These are phyloP conservation scores for Lachancea kluyveri DNA, from an alignment of 805 yeast genomes.

Conservation along the genomic window DNA sequence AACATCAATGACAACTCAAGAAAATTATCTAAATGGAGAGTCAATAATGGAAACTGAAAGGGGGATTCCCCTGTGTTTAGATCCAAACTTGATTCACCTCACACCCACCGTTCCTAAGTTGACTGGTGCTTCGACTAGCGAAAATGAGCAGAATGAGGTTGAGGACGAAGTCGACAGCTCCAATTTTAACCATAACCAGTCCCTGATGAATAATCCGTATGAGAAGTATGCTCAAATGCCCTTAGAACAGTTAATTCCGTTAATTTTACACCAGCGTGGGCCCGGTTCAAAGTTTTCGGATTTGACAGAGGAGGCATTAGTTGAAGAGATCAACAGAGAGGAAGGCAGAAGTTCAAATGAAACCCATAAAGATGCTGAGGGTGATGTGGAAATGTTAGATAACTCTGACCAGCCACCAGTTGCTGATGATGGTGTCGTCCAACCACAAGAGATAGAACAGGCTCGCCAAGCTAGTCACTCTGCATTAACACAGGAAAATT, in stretches of 20 bases:
- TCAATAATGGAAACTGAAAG: too few species aligned
- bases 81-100: conserved; percentile 28
- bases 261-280: conserved; percentile 51
- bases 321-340: conserved; percentile 35
- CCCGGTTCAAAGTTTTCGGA: conserved; percentile 40
- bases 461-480: too few species aligned
- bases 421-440: background rate
- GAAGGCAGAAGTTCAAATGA: conserved; percentile 4
- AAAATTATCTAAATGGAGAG: too few species aligned
- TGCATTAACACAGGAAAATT: conserved; percentile 30
- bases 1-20: too few species aligned
- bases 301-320: conserved; percentile 47
- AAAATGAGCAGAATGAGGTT: conserved; percentile 1
- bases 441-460: conserved; percentile 4
- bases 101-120: conserved; percentile 1
- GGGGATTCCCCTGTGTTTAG: conserved; percentile 28
- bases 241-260: conserved; percentile 50
- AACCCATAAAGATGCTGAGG: conserved; percentile 12
- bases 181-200: conserved; percentile 5
- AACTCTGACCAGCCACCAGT: conserved; percentile 2
- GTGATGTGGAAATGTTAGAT: conserved; percentile 10
- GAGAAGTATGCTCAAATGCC: conserved; percentile 34
- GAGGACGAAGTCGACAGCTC: conserved; percentile 6
- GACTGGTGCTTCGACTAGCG: conserved; percentile 6
- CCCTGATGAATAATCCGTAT: conserved; percentile 27